Conservation (phyloP, 768 basidiomycete species). For the Rhizopogon sp. region DNA sequence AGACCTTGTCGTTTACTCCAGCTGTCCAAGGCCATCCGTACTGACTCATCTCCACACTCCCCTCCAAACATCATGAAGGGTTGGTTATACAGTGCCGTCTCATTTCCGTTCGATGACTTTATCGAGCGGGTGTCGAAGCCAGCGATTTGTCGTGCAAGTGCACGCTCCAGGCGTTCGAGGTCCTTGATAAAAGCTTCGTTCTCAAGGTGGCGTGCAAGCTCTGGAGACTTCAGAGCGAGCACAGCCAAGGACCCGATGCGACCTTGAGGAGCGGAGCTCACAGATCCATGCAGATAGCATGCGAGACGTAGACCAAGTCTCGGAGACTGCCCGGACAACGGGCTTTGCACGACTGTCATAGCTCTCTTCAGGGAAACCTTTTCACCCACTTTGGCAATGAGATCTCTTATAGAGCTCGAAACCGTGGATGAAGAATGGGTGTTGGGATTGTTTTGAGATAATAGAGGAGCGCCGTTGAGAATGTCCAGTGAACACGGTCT, state of each 20-base stretch:
- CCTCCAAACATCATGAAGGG: slow-evolving; percentile 74
- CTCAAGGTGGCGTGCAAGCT: slow-evolving; percentile 38
- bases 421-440: slow-evolving; percentile 46
- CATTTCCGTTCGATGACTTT: slow-evolving; percentile 31
- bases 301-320: slow-evolving; percentile 41
- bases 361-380: slow-evolving; percentile 71
- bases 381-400: slow-evolving; percentile 76
- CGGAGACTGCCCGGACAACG: slow-evolving; percentile 28
- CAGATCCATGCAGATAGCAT: slow-evolving; percentile 61
- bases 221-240: slow-evolving; percentile 45
- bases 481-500: slow-evolving; percentile 45
- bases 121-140: slow-evolving; percentile 71
- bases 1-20: slow-evolving; percentile 55
- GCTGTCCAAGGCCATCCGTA: slow-evolving; percentile 31
- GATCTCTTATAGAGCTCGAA: slow-evolving; percentile 56
- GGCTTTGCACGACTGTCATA: slow-evolving; percentile 31
- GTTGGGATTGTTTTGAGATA: slow-evolving; percentile 31
- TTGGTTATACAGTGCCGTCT: slow-evolving; percentile 62
- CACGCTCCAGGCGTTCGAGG: slow-evolving; percentile 60
- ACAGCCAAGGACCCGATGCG: slow-evolving; percentile 57
- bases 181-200: slow-evolving; percentile 50
- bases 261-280: slow-evolving; percentile 44
- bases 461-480: slow-evolving; percentile 62
- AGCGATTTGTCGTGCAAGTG: slow-evolving; percentile 79
- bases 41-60: slow-evolving; percentile 31